Evolutionary conservation across 1,284 basidiomycete genomes (phyloP).

Genomic region (Pseudozyma pruni): DNA sequence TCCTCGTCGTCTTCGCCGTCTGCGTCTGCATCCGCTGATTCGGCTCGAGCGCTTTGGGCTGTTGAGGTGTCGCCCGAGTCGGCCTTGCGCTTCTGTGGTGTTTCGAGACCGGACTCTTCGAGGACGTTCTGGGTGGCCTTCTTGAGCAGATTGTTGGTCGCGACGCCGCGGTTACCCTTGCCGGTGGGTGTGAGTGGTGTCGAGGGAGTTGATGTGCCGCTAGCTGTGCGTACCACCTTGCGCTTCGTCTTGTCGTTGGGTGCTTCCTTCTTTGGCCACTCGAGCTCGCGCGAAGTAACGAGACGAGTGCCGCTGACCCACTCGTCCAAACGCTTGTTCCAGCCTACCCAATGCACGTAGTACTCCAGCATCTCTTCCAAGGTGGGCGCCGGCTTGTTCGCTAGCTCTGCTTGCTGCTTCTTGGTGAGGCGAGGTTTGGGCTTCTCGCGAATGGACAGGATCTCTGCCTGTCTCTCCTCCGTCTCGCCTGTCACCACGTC

Average conservation of each 20-base stretch:
- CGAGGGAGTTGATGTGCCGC: slow-evolving; percentile 44
- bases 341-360: slow-evolving; percentile 60
- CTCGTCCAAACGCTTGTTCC: slow-evolving; percentile 83
- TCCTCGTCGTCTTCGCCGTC: slow-evolving; percentile 70
- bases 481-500: slow-evolving; percentile 60
- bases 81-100: slow-evolving; percentile 76
- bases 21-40: slow-evolving; percentile 69
- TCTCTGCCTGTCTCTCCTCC: slow-evolving; percentile 65
- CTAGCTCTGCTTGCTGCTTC: slow-evolving; percentile 46
- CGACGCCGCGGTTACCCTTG: slow-evolving; percentile 32
- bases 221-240: slow-evolving; percentile 47
- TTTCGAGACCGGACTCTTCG: slow-evolving; percentile 69
- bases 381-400: slow-evolving; percentile 39
- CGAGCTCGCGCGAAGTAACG: slow-evolving; percentile 84
- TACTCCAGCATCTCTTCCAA: slow-evolving; percentile 57
- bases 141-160: slow-evolving; percentile 73
- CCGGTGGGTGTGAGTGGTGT: slow-evolving; percentile 44
- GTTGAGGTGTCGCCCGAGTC: slow-evolving; percentile 72
- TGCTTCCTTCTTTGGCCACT: slow-evolving; percentile 81
- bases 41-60: slow-evolving; percentile 35
- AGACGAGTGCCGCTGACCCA: slow-evolving; percentile 94
- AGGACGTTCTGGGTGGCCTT: slow-evolving; percentile 71
- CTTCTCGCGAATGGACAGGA: slow-evolving; percentile 64
- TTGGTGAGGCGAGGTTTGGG: slow-evolving; percentile 56
- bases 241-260: slow-evolving; percentile 69